Evolutionary conservation across 2,329 filamentous ascomycete genomes (phyloP), one percentile per base, ranked within the genome.

Genomic region (Dactylellina haptotyla): DNA sequence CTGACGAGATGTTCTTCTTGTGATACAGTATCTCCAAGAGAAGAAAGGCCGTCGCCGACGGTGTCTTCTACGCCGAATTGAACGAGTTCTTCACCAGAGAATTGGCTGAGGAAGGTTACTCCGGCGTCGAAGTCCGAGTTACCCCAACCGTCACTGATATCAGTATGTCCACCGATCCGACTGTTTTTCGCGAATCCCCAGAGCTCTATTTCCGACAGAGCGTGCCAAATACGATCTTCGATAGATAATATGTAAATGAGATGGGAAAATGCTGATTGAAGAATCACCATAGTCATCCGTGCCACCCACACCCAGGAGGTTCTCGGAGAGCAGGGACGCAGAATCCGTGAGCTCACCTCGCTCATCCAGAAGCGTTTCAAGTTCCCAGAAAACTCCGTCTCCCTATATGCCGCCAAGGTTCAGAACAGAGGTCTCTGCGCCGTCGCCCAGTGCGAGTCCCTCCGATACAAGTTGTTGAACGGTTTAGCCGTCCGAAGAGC

Each of bases 51-150:
- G 90, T 94, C 83, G 91, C 90, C 80, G 95, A 99, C 86, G 95
- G 95, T 90, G 95, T 99, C 82, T 99, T 99, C 92, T 99, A 97
- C 86, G 95, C 95, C 87, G 95, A 99, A 87, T 87, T 99, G 85
- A 99, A 99, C 90, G 95, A 99, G 88, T 99, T 99, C 91, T 99
- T 99, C 92, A 95, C 98, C 89, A 94, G 95, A 85, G 95, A 99
- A 87, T 88, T 99, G 83, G 95, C 95, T 83, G 95, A 99, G 90
- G 96, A 99, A 87, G 95, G 95, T 81, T 99, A 99, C 90, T 99
- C 95, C 70, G 95, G 95, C 84, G 95, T 99, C 84, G 96, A 99
- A 88, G 95, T 99, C 87, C 92, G 96, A 88, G 95, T 99, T 81
- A 99, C 95, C 80, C 95, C 95, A 80, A 99, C 95, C 84, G 95